Evolutionary conservation across 176 grass and related monocot species (phyloP).

Genomic region (Bolboschoenus planiculmis): DNA sequence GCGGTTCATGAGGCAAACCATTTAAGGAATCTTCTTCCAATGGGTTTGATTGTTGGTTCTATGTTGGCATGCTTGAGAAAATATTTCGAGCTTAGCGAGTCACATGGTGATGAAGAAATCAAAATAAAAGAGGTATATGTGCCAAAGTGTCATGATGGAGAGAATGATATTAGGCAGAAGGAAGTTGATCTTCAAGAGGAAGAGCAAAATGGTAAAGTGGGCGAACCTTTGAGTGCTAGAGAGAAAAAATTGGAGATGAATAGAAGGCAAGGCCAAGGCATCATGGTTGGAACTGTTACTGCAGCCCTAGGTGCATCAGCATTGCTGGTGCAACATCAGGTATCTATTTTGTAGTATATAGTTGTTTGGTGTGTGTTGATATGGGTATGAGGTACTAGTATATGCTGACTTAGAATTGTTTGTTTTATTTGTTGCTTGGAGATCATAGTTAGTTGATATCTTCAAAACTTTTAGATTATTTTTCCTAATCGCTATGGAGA

Average conservation of each 20-base stretch:
- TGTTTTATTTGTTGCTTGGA: not conserved
- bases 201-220: not conserved
- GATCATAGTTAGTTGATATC: not conserved
- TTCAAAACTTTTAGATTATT: not conserved
- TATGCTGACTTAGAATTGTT: not conserved
- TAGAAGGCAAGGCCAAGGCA: slow-evolving; percentile 38
- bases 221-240: not conserved
- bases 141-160: slow-evolving; percentile 15
- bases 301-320: slow-evolving; percentile 81
- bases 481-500: not conserved
- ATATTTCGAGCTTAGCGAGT: slow-evolving; percentile 44
- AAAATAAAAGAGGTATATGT: slow-evolving; percentile 12
- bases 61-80: slow-evolving; percentile 78
- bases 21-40: slow-evolving; percentile 72
- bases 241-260: slow-evolving; percentile 26
- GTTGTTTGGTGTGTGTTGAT: not conserved
- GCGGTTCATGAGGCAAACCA: slow-evolving; percentile 49
- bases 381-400: slow-evolving; percentile 14
- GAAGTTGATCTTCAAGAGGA: slow-evolving; percentile 15
- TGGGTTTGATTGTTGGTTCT: slow-evolving; percentile 74
- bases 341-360: slow-evolving; percentile 31
- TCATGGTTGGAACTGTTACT: slow-evolving; percentile 90
- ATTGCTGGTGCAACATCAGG: slow-evolving; percentile 71
- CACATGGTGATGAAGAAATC: slow-evolving; percentile 33
- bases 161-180: slow-evolving; percentile 12